Percentiles rank a stretch among this genome's conserved stretches.
These are phyloP conservation scores for Massarina eburnea DNA, from an alignment of 2,329 filamentous ascomycete genomes.

Conservation along the genomic window DNA sequence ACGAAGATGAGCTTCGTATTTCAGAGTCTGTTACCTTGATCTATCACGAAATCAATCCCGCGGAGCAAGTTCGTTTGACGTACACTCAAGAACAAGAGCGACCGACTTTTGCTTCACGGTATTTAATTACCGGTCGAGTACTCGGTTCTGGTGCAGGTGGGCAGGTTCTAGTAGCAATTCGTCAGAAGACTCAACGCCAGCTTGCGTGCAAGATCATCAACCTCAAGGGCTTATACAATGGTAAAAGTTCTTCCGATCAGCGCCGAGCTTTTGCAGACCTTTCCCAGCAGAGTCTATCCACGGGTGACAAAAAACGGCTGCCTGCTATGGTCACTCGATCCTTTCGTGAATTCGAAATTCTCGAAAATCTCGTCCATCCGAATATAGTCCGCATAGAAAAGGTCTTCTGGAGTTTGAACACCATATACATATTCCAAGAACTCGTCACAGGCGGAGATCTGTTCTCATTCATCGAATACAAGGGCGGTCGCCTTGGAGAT, in stretches of 20 bases:
- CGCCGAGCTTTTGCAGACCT: conserved; percentile 5
- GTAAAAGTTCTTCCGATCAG: conserved; percentile 8
- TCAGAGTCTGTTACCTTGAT: conserved; percentile 31
- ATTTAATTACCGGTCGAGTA: conserved; percentile 51
- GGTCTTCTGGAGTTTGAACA: conserved; percentile 56
- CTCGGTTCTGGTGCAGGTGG: conserved; percentile 59
- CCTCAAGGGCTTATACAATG: conserved; percentile 39
- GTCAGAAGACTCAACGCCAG: conserved; percentile 58
- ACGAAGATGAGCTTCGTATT: conserved; percentile 46
- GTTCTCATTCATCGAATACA: conserved; percentile 59
- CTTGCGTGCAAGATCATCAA: conserved; percentile 70
- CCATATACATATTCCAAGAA: conserved; percentile 63
- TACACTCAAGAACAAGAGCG: conserved; percentile 34
- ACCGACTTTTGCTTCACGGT: conserved; percentile 52
- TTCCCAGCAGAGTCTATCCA: conserved; percentile 1
- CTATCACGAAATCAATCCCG: conserved; percentile 18
- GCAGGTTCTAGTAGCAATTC: conserved; percentile 57
- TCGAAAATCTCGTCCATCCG: conserved; percentile 59
- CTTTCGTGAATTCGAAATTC: conserved; percentile 50
- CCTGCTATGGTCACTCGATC: conserved; percentile 27
- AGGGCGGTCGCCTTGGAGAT: conserved; percentile 50
- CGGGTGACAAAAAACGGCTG: conserved; percentile 18
- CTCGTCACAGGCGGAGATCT: conserved; percentile 62
- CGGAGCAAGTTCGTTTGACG: conserved; percentile 17
- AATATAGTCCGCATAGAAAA: conserved; percentile 62